Conservation (phyloP, 1,284 basidiomycete genomes). For the Ceratobasidium sp. region DNA sequence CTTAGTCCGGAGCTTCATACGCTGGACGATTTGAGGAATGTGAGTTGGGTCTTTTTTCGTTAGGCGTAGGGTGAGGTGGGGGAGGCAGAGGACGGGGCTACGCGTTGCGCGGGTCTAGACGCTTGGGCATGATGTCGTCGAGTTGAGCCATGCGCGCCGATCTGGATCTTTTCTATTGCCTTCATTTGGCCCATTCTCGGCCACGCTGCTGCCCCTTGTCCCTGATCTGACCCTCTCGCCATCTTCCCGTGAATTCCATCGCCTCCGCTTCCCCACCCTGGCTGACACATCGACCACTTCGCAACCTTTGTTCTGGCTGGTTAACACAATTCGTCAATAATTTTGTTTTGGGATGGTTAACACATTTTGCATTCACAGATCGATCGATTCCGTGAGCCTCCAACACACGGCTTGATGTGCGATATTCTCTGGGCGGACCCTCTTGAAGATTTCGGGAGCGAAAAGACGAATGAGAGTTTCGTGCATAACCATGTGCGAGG, state of each 20-base stretch:
- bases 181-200: background rate
- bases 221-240: background rate
- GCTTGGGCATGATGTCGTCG: too few species aligned
- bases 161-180: background rate
- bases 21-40: slow-evolving; percentile 86
- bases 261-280: slow-evolving; percentile 10
- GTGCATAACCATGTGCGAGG: slow-evolving; percentile 94
- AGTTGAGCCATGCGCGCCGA: background rate
- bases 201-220: slow-evolving; percentile 42
- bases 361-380: slow-evolving; percentile 76
- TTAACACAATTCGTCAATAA: too few species aligned
- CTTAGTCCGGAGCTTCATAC: slow-evolving; percentile 92
- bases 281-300: too few species aligned
- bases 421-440: slow-evolving; percentile 97
- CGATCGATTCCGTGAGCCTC: slow-evolving; percentile 94
- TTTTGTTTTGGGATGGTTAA: too few species aligned
- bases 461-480: slow-evolving; percentile 88
- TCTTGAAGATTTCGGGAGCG: slow-evolving; percentile 91
- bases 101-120: too few species aligned
- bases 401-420: slow-evolving; percentile 94
- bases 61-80: too few species aligned
- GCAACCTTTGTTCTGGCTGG: too few species aligned
- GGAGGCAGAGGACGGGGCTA: too few species aligned
- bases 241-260: too few species aligned
- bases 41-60: slow-evolving; percentile 58